Evolutionary conservation across 2,329 filamentous ascomycete genomes (phyloP), one percentile per base, ranked within the genome.

Genomic region (Venturia carpophila): DNA sequence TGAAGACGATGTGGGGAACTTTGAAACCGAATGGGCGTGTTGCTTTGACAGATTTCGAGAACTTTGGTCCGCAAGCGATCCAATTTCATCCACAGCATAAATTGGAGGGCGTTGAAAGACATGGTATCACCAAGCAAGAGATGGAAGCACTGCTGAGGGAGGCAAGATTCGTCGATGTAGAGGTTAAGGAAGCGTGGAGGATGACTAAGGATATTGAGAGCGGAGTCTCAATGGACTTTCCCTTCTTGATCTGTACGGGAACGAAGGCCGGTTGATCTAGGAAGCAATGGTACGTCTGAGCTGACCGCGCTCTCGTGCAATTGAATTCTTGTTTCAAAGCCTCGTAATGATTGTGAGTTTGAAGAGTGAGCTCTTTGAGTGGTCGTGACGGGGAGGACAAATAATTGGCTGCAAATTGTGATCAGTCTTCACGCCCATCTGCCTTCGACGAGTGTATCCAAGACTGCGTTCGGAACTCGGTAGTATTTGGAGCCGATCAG

Each of bases 41-140:
- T 0, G 80, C 80, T 1, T 71, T 85, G 68, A 85, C 83, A 1
- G 83, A 85, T 69, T 86, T 81, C 70, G 82, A 85, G 69, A 79
- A 85, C 67, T 81, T 80, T 70, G 83, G 83, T 0, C 78, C 78
- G 0, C 79, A 79, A 55, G 80, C 82, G 1, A 74, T 78, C 41
- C 73, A 72, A 60, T 85, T 85, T 68, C 83, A 86, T 71, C 79
- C 83, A 0, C 73, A 77, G 68, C 69, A 69, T 27, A 83, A 82
- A 71, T 79, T 84, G 76, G 75, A 75, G 0, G 82, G 82, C 1
- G 83, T 85, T 1, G 80, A 83, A 72, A 72, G 80, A 62, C 82
- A 85, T 70, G 83, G 83, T 1, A 79, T 85, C 45, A 70, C 73
- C 34, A 72, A 73, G 39, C 69, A 68, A 0, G 78, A 77, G 66